Conservation (phyloP, 106 monocot genomes). For the Amphibolis antarctica region DNA sequence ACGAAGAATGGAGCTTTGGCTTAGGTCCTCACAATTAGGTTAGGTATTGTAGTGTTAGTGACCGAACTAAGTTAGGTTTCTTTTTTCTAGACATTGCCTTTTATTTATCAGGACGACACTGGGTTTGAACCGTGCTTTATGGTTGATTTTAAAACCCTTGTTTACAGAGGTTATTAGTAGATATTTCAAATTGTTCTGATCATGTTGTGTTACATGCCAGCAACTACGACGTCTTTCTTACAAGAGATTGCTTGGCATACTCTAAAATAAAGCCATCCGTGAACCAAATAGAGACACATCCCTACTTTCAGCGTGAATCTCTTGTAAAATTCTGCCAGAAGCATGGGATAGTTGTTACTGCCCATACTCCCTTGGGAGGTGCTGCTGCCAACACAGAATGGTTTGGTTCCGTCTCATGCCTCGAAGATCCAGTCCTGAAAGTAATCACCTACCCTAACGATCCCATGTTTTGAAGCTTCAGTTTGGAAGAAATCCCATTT, state of each 20-base stretch:
- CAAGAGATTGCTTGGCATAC: constrained; percentile 89
- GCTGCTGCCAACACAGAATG: constrained; percentile 72
- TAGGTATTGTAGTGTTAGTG: too few relatives aligned
- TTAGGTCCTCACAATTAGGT: too few relatives aligned
- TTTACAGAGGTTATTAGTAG: too few relatives aligned
- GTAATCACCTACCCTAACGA: constrained; percentile 21
- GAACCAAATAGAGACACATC: constrained; percentile 93
- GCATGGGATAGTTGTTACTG: constrained; percentile 78
- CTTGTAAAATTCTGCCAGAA: constrained; percentile 98
- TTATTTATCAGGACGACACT: too few relatives aligned
- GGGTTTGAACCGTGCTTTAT: too few relatives aligned
- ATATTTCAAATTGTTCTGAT: too few relatives aligned
- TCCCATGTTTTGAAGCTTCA: background rate
- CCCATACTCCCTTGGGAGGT: constrained; percentile 90
- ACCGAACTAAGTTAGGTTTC: too few relatives aligned
- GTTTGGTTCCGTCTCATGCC: constrained; percentile 78
- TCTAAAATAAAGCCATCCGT: constrained; percentile 86
- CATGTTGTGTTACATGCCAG: constrained; percentile 26
- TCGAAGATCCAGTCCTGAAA: constrained; percentile 69
- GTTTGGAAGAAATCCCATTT: background rate
- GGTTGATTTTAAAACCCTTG: too few relatives aligned
- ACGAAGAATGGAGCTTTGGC: too few relatives aligned
- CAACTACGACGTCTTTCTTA: constrained; percentile 96
- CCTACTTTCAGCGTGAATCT: constrained; percentile 91
- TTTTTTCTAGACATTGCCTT: too few relatives aligned